Conservation (phyloP, 1,139 yeast species). For the Taphrina confusa region DNA sequence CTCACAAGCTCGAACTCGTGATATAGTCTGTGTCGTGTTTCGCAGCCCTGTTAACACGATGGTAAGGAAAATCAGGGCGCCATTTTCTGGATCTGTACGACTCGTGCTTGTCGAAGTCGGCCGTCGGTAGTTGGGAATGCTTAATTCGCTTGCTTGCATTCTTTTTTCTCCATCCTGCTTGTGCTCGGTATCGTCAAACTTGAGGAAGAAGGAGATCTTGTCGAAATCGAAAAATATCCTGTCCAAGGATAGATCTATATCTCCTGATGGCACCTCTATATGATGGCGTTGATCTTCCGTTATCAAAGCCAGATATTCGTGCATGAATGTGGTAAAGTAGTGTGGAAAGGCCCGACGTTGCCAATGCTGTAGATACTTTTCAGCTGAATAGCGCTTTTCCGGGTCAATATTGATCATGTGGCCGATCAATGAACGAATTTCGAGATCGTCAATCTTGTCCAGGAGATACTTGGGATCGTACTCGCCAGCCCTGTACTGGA, state of each 20-base stretch:
- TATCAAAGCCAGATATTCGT: slow-evolving; percentile 61
- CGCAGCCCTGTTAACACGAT: slow-evolving; percentile 66
- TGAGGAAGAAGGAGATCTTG: slow-evolving; percentile 41
- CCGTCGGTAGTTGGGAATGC: slow-evolving; percentile 44
- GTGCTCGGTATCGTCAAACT: slow-evolving; percentile 37
- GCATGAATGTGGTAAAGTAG: slow-evolving; percentile 68
- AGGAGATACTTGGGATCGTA: slow-evolving; percentile 49
- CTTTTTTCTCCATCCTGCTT: neutral
- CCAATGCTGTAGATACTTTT: slow-evolving; percentile 56
- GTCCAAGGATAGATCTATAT: slow-evolving; percentile 62
- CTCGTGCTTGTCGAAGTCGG: slow-evolving; percentile 45
- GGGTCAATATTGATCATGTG: slow-evolving; percentile 71
- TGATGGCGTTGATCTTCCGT: slow-evolving; percentile 45
- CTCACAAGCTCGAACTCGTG: slow-evolving; percentile 72
- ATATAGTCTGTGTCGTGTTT: slow-evolving; percentile 62
- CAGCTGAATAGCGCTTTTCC: slow-evolving; percentile 57
- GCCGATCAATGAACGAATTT: slow-evolving; percentile 55
- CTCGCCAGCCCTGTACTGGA: slow-evolving; percentile 73
- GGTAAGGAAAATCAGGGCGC: slow-evolving; percentile 64
- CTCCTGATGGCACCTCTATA: slow-evolving; percentile 45
- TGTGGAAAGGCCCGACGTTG: slow-evolving; percentile 62
- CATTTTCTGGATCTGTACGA: slow-evolving; percentile 47
- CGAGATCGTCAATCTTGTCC: slow-evolving; percentile 55
- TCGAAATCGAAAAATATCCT: slow-evolving; percentile 55
- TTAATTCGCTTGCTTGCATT: slow-evolving; percentile 35